Evolutionary conservation across 345 rosid genomes (phyloP), one percentile per base, ranked within the genome.

Genomic region (Brassica nigra): DNA sequence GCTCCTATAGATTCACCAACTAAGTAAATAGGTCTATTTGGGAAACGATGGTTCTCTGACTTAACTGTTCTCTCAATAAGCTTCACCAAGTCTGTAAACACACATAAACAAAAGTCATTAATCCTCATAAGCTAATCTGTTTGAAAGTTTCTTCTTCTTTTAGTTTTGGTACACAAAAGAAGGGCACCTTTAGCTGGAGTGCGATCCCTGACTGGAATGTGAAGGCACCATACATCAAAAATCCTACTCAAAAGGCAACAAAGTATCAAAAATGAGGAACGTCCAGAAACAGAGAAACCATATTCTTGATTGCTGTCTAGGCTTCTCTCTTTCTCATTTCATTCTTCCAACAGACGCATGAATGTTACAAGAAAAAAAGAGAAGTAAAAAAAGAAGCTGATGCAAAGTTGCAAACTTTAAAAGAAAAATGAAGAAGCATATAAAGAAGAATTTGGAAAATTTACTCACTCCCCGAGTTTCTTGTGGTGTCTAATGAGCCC

Each of bases 181-280:
- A 20, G 67, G n/a, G 7, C 2, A 89, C 92, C 92, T 79, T 83
- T 55, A 83, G 78, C 80, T 27, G 88, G 34, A 28, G 95, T 89
- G 71, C 91, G 88, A 74, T 90, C 91, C 70, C 3, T 82, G 7
- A 81, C 86, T 37, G 92, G 95, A 66, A 90, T 82, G 83, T 89
- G 91, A 83, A 90, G 85, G 81, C 92, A 89, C 91, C 91, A 87
- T 62, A 89, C 20, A 54, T 89, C 88, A 80, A 90, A 89, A 15
- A 89, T 81, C 90, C 95, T 90, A 68, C 71, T 63, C 63, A 61
- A 34, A 59, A 65, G 10, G 62, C 33, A 71, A 68, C 70, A 3
- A 55, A 16, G 2, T 27, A 36, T 36, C 15, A 36, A 27, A 65
- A 65, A 33, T 31, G 67, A 30, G 27, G 20, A 33, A 63, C 2